Evolutionary conservation across 1,284 basidiomycete species (phyloP).

Genomic region (Apiotrichum siamense): DNA sequence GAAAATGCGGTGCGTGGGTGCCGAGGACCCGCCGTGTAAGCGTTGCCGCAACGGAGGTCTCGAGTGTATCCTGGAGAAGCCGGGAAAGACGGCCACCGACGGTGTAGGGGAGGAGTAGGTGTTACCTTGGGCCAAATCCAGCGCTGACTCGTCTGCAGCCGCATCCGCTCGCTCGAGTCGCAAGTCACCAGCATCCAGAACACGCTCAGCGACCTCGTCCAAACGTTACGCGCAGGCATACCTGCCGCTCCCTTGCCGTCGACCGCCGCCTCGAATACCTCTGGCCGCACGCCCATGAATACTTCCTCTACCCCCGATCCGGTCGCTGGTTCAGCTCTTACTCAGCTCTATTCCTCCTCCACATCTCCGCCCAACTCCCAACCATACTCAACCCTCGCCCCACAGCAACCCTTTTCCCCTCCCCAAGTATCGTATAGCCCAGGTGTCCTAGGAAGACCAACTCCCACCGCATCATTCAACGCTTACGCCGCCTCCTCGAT

Average conservation of each 20-base stretch:
- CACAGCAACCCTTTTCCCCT: no score
- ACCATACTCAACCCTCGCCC: neutral
- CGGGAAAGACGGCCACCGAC: conserved; percentile 58
- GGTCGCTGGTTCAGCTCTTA: neutral
- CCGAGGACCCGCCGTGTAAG: conserved; percentile 88
- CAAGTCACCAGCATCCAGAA: conserved; percentile 77
- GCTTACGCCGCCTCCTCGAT: conserved; percentile 1
- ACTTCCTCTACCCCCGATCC: conserved; percentile 21
- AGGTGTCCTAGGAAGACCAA: neutral
- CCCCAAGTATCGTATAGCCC: no score
- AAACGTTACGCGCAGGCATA: conserved; percentile 43
- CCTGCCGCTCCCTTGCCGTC: conserved; percentile 5
- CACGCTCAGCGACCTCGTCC: conserved; percentile 69
- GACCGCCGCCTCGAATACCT: conserved; percentile 19
- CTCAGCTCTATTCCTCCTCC: neutral
- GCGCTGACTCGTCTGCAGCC: conserved; percentile 52
- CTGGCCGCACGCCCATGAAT: conserved; percentile 21
- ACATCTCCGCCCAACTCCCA: neutral
- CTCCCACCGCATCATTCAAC: conserved; percentile 5
- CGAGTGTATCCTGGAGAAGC: conserved; percentile 86
- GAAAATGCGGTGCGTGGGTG: conserved; percentile 61
- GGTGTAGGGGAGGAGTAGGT: conserved; percentile 66
- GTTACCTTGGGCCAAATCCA: no score
- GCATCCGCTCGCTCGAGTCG: conserved; percentile 75
- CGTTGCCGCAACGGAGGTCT: conserved; percentile 77